Evolutionary conservation across 306 rosid genomes (phyloP).

Genomic region (Amphicarpaea edgeworthii): DNA sequence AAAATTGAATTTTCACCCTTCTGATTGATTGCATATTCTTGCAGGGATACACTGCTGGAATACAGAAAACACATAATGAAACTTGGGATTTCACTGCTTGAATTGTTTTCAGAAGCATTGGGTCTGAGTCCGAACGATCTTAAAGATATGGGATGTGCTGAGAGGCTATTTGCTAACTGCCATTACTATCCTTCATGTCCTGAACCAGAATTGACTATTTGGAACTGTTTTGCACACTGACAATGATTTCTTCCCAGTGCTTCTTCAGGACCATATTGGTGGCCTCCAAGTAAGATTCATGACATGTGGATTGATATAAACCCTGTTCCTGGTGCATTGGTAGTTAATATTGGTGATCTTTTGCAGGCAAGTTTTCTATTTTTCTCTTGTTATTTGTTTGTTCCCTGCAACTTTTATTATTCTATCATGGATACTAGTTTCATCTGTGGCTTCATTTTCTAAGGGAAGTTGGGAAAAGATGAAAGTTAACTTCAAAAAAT

Average conservation of each 20-base stretch:
- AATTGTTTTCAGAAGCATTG: constrained; percentile 49
- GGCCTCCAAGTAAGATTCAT: constrained; percentile 44
- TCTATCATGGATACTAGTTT: background rate
- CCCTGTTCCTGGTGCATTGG: constrained; percentile 45
- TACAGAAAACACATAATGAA: constrained; percentile 45
- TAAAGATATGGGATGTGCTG: constrained; percentile 41
- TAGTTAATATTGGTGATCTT: constrained; percentile 47
- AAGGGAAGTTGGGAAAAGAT: background rate
- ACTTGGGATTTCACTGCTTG: constrained; percentile 33
- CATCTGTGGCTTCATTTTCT: background rate
- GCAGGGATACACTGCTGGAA: constrained; percentile 50
- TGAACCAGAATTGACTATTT: constrained; percentile 47
- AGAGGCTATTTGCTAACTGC: constrained; percentile 16
- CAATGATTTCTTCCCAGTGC: constrained; percentile 45
- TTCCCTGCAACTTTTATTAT: background rate
- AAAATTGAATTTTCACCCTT: background rate
- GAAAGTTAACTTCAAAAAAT: no score
- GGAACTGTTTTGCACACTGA: constrained; percentile 47
- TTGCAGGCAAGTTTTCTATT: constrained; percentile 45
- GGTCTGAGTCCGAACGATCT: constrained; percentile 42
- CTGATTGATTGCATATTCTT: background rate
- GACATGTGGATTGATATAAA: constrained; percentile 40
- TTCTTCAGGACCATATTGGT: constrained; percentile 53
- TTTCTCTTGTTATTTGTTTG: background rate
- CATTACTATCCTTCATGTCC: constrained; percentile 55